Base-by-base conservation (phyloP, 345 rosid species). In the Dovyalis caffra region DNA sequence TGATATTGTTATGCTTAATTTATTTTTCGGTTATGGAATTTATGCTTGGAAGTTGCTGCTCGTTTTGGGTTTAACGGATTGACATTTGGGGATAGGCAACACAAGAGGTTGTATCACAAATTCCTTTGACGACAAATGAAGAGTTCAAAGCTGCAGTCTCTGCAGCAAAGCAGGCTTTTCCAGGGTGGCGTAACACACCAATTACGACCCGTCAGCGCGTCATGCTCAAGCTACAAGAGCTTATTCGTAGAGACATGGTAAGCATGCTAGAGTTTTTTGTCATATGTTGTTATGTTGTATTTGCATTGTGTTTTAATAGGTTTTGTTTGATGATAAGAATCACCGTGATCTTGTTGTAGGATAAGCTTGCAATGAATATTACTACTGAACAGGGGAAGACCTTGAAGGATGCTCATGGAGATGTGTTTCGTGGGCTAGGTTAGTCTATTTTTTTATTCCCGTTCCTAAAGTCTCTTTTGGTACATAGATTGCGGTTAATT, bases 371-470 rank as follows among this genome's bases (percentile, higher is more conserved):
- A 49, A 4, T 88, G 85, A 92, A 77, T 83, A 95, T 92, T 15
- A 95, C 99, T 1, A 85, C 91, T 2, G 99, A 95, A 82, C 99
- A 95, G 73, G 98, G 99, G 77, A 95, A 95, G 88, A 95, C 98
- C 3, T 80, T 93, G 83, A 95, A 95, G 87, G 98, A 95, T 83
- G 95, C 99, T 5, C 94, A 93, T 53, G 99, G 99, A 79, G 99
- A 95, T 82, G 96, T 95, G 72, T 95, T 95, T 65, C 94, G 99
- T 70, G 99, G 99, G 51, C 83, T 95, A 78, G 99, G 99, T 90
- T 74, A 70, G 88, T 76, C 34, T 67, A 66, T 32, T 8, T 71
- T 25, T 57, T 45, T 32, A 29, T 51, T 67, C 29, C 70, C 74
- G 34, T 66, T 37, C 31, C 5, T 38, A 64, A 56, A 76, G 71